Percentiles rank a stretch among this genome's conserved stretches.
Evolutionary conservation across 805 yeast genomes (phyloP).

Genomic region (Candida silvicultrix): DNA sequence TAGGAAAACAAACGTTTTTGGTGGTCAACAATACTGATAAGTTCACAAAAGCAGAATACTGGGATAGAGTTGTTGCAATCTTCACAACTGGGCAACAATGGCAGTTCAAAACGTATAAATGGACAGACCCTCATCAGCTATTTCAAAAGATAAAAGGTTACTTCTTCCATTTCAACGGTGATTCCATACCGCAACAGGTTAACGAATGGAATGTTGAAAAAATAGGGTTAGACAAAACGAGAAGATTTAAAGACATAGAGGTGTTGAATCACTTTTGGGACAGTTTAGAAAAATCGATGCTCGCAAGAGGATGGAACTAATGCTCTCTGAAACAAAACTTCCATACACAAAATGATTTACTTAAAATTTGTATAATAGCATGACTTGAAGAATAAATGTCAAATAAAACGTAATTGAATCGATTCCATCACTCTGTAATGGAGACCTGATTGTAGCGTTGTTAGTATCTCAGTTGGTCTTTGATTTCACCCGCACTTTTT

Average conservation of each 20-base stretch:
- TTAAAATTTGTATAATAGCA: background rate
- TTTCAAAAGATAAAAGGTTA: slow-evolving; percentile 85
- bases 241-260: slow-evolving; percentile 85
- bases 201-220: slow-evolving; percentile 86
- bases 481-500: background rate
- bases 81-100: slow-evolving; percentile 96
- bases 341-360: too few relatives aligned
- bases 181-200: slow-evolving; percentile 67
- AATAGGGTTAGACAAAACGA: slow-evolving; percentile 71
- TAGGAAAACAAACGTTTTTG: slow-evolving; percentile 60
- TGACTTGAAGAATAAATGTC: too few relatives aligned
- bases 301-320: slow-evolving; percentile 46
- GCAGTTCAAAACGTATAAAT: slow-evolving; percentile 89
- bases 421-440: too few relatives aligned
- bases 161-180: slow-evolving; percentile 70
- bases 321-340: background rate
- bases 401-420: too few relatives aligned
- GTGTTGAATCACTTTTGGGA: slow-evolving; percentile 84
- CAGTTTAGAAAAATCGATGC: slow-evolving; percentile 66
- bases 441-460: too few relatives aligned
- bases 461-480: too few relatives aligned
- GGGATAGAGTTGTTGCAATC: slow-evolving; percentile 96
- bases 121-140: slow-evolving; percentile 70
- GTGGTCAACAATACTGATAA: slow-evolving; percentile 86
- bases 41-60: slow-evolving; percentile 89